Conservation (phyloP, 176 grass and related monocot genomes). For the Calamus simplicifolius region DNA sequence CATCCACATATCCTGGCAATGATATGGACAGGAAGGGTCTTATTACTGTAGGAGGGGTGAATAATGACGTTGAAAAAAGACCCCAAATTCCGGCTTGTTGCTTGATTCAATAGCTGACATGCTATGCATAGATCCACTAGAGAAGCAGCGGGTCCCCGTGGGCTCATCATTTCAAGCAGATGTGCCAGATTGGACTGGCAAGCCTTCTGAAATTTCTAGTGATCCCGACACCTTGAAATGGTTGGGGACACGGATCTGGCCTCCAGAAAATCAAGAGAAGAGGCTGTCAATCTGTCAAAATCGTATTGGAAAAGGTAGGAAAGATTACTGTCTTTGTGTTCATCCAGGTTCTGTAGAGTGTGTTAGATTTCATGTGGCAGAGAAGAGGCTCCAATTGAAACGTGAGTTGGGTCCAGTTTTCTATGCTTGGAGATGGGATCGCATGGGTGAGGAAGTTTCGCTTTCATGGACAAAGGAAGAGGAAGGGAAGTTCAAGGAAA, state of each 20-base stretch:
- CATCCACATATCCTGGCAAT: not conserved
- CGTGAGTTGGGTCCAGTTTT: conserved; percentile 47
- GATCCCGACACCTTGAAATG: conserved; percentile 41
- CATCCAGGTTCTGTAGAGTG: conserved; percentile 42
- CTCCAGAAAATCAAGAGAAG: conserved; percentile 28
- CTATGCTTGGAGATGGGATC: conserved; percentile 60
- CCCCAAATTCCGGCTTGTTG: not conserved
- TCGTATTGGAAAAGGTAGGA: conserved; percentile 44
- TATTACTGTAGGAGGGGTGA: not conserved
- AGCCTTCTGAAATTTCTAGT: conserved; percentile 21
- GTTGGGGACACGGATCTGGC: conserved; percentile 53
- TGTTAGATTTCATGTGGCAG: conserved; percentile 57
- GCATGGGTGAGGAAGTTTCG: conserved; percentile 80
- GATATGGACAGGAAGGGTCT: not conserved
- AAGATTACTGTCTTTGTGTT: conserved; percentile 36
- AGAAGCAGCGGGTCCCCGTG: conserved; percentile 28
- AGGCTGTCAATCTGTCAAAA: conserved; percentile 1
- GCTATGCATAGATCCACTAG: conserved; percentile 24
- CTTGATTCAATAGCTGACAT: conserved; percentile 22
- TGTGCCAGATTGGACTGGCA: conserved; percentile 38
- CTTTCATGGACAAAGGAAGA: conserved; percentile 76
- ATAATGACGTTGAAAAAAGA: conserved; percentile 8
- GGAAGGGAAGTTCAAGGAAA: conserved; percentile 56
- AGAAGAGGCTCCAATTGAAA: conserved; percentile 45
- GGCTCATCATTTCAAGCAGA: conserved; percentile 32